These are phyloP conservation scores for Yamadazyma triangularis DNA, from an alignment of 1,139 yeast genomes.

Conservation along the genomic window DNA sequence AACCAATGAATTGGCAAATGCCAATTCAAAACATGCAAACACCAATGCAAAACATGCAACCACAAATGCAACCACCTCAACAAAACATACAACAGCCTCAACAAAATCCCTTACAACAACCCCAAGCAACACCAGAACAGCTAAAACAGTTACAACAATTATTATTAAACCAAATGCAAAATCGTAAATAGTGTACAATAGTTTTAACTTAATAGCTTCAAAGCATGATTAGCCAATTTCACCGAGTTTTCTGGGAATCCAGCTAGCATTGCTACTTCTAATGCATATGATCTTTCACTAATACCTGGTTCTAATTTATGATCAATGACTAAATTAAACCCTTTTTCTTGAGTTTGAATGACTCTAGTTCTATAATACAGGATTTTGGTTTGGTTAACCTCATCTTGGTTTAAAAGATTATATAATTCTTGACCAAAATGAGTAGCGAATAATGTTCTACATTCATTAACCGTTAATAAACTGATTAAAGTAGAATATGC, in stretches of 20 bases:
- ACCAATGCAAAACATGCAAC: conserved; percentile 1
- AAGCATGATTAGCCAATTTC: conserved; percentile 41
- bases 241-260: conserved; percentile 73
- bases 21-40: neutral
- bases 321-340: conserved; percentile 41
- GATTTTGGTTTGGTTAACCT: conserved; percentile 27
- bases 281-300: conserved; percentile 73
- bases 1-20: conserved; percentile 1
- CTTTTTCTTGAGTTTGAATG: conserved; percentile 12
- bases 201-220: conserved; percentile 23
- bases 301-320: conserved; percentile 70
- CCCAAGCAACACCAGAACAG: conserved; percentile 15
- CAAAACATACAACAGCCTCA: conserved; percentile 2
- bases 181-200: conserved; percentile 15
- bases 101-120: conserved; percentile 5
- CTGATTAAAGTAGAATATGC: conserved; percentile 77
- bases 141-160: conserved; percentile 28
- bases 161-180: conserved; percentile 22
- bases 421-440: conserved; percentile 78
- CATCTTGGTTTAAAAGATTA: conserved; percentile 17
- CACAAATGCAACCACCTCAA: conserved; percentile 3
- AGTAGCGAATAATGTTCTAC: conserved; percentile 86
- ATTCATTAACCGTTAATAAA: conserved; percentile 51
- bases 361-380: conserved; percentile 53
- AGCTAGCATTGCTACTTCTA: conserved; percentile 78